Evolutionary conservation across 1,284 basidiomycete genomes (phyloP), one percentile per base, ranked within the genome.

Genomic region (Microbotryum silenes-acaulis): DNA sequence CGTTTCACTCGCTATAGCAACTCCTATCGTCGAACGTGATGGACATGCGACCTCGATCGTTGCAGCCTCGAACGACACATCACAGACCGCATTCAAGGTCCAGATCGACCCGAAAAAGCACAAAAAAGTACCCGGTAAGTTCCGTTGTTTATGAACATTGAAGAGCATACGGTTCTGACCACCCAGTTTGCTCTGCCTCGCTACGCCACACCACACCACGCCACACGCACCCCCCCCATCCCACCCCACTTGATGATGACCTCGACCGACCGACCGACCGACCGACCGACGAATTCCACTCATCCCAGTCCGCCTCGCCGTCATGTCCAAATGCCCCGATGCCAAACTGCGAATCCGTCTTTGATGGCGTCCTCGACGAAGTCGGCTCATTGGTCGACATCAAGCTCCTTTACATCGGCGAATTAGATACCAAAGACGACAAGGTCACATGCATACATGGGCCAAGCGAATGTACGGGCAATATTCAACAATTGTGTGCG

Each of bases 401-500:
- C 10, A 31, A 63, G 10, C 27, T 67, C 3, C 29, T 66, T 37
- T 71, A 67, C 51, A 61, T 71, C 37, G 70, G 63, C 2, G 51
- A 23, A 23, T 2, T 23, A 23, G 23, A n/a, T 67, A 67, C 9
- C 33, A 14, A 33, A 53, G 3, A 67, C 48, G 71, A 65, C n/a
- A 9, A 42, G 12, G 66, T 61, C 7, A 49, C 45, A 9, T 72
- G 72, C 62, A 64, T 66, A 47, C 71, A 72, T 46, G 72, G 72
- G 16, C 54, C 58, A 5, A n/a, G n/a, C 31, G 72, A 72, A 31
- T 72, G 71, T 29, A 12, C 31, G 1, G 72, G 66, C n/a, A 72
- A 72, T 54, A 57, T 72, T 2, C 72, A 72, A 47, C 71, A 72
- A 49, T 59, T 72, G 9, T 72, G 72, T 27, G 70, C 61, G 6